A percentile compares a stretch with the other conserved stretches of the same genome.
phyloP scores from a whole-genome alignment of 176 grass and related monocot species.

The Melocanna baccifera region DNA sequence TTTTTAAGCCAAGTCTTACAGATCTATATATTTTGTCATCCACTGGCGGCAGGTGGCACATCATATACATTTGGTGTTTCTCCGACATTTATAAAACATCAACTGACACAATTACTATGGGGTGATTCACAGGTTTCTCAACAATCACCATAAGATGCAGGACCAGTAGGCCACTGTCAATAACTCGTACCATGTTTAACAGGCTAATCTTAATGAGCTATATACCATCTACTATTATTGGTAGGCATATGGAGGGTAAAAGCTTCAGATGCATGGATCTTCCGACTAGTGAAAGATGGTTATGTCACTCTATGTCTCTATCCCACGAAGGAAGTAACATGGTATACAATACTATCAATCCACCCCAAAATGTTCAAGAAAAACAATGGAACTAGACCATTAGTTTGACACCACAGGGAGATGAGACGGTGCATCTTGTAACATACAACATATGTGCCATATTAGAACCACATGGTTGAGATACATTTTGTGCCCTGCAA shows the following conservation, averaged over 20 bases:
- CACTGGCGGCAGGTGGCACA: neutral
- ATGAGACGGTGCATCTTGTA: slow-evolving; percentile 8
- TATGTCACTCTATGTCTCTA: neutral
- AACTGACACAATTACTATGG: neutral
- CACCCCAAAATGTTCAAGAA: neutral
- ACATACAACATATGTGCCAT: neutral
- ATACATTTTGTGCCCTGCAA: neutral
- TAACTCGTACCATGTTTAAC: neutral
- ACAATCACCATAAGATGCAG: neutral
- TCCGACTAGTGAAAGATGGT: neutral
- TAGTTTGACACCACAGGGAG: slow-evolving; percentile 6
- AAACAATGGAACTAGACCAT: neutral
- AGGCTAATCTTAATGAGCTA: neutral
- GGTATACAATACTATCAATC: neutral
- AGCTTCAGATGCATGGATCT: neutral
- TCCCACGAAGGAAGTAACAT: neutral
- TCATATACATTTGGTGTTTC: neutral
- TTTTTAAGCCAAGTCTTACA: neutral
- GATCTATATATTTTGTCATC: neutral
- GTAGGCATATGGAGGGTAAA: neutral
- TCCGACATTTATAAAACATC: neutral
- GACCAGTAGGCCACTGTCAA: neutral
- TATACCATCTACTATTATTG: neutral
- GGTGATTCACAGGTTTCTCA: neutral
- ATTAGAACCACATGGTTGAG: neutral